Evolutionary conservation across 148 eudicot genomes (phyloP), one percentile per base, ranked within the genome.

Genomic region (Cornus suecica): DNA sequence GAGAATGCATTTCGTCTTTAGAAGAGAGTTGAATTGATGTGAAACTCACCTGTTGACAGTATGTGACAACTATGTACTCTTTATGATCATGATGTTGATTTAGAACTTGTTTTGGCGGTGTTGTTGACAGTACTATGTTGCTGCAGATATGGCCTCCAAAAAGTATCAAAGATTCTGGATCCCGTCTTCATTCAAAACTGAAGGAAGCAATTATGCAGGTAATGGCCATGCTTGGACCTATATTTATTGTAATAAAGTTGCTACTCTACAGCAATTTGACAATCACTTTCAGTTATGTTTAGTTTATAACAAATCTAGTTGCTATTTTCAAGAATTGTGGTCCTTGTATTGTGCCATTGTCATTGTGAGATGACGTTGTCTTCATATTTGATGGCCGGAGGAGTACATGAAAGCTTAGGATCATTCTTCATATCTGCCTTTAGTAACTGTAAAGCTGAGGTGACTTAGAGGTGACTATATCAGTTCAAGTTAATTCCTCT

Each of bases 61-160:
- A 11, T 16, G 54, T 48, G 54, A 18, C 20, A 48, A 52, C 4
- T 52, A 52, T 20, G 18, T 52, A 52, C 22, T 52, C 1, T 11
- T 37, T 68, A 16, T 22, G 31, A 41, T 41, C 67, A 48, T 42
- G 42, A n/a, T 73, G 25, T 60, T 72, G 51, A 45, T 76, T 48
- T 54, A 65, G 41, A n/a, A 65, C 29, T 28, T 18, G 41, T 72
- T 62, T n/a, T 42, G 60, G 69, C 64, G 80, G 37, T 23, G 52
- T 9, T 45, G 27, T 56, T 48, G 16, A 45, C 28, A 22, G 9
- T 73, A 56, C 77, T 82, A 69, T 65, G n/a, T 76, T 78, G 62
- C 22, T 84, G 89, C 88, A 96, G 99, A 88, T 96, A 86, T 96
- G 99, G 99, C 98, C 99, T 80, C 99, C 99, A 18, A 93, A 91